Conservation (phyloP, 2,329 filamentous ascomycete species). For the Ustulina deusta region DNA sequence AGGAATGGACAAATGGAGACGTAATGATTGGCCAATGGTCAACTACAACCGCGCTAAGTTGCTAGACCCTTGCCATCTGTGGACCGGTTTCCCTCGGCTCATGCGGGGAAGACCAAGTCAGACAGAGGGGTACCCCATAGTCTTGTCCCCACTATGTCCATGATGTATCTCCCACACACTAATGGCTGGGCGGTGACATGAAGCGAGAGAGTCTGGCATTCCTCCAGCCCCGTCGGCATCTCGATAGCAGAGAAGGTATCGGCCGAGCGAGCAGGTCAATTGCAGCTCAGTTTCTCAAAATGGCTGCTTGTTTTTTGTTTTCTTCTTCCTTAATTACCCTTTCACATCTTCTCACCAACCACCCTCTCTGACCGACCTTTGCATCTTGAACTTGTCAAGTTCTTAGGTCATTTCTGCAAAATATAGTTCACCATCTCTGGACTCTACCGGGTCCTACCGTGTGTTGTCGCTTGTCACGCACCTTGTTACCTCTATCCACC, state of each 20-base stretch:
- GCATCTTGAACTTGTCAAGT: neutral
- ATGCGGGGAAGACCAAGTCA: constrained; percentile 46
- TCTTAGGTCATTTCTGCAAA: neutral
- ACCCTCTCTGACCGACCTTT: neutral
- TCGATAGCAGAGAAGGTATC: constrained; percentile 5
- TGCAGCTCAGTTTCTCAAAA: neutral
- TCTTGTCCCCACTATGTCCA: constrained; percentile 12
- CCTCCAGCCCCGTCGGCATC: constrained; percentile 21
- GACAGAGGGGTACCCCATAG: constrained; percentile 34
- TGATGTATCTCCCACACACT: constrained; percentile 24
- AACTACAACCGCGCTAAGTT: neutral
- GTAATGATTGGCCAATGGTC: constrained; percentile 40
- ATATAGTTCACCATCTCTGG: constrained; percentile 4
- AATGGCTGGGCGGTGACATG: constrained; percentile 30
- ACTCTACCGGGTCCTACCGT: neutral
- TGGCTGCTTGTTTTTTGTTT: neutral
- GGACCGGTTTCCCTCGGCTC: constrained; percentile 51
- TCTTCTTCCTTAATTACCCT: neutral
- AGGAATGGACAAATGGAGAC: constrained; percentile 28
- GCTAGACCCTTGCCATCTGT: neutral
- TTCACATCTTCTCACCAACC: neutral
- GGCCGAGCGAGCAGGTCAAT: constrained; percentile 26
- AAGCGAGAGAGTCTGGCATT: constrained; percentile 5
- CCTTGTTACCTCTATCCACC: neutral
- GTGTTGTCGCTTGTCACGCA: neutral